phyloP scores from a whole-genome alignment of 768 basidiomycete genomes.

The Kwoniella newhampshirensis region DNA sequence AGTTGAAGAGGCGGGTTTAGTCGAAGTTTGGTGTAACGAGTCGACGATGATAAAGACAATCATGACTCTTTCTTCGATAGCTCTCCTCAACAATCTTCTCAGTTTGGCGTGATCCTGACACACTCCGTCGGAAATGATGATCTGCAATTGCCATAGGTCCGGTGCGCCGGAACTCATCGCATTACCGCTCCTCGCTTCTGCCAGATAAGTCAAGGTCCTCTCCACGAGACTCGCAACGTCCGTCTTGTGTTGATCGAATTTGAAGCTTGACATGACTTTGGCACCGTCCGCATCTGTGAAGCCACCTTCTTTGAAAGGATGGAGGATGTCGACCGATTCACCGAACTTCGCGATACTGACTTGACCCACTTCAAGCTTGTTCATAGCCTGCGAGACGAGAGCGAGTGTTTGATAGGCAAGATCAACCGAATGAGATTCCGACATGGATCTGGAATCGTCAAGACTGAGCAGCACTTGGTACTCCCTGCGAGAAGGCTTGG shows the following conservation, averaged over 20 bases:
- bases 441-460: slow-evolving; percentile 97
- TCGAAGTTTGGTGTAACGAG: slow-evolving; percentile 63
- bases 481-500: slow-evolving; percentile 87
- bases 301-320: slow-evolving; percentile 73
- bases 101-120: slow-evolving; percentile 92
- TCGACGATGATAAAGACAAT: slow-evolving; percentile 95
- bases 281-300: slow-evolving; percentile 77
- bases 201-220: slow-evolving; percentile 69
- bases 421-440: slow-evolving; percentile 85
- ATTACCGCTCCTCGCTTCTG: slow-evolving; percentile 71
- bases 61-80: slow-evolving; percentile 87
- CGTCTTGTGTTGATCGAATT: slow-evolving; percentile 84
- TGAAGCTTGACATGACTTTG: slow-evolving; percentile 77
- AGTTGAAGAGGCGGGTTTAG: slow-evolving; percentile 34
- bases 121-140: slow-evolving; percentile 98
- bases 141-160: slow-evolving; percentile 94
- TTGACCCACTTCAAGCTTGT: slow-evolving; percentile 91
- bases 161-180: slow-evolving; percentile 62
- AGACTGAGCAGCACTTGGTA: slow-evolving; percentile 93
- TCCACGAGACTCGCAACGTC: slow-evolving; percentile 81
- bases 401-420: slow-evolving; percentile 92
- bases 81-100: slow-evolving; percentile 73
- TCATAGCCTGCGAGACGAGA: slow-evolving; percentile 84
- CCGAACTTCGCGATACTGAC: slow-evolving; percentile 89
- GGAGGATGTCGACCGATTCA: slow-evolving; percentile 78